Conservation (phyloP, 1,284 basidiomycete species). For the Polyporus tsugae region DNA sequence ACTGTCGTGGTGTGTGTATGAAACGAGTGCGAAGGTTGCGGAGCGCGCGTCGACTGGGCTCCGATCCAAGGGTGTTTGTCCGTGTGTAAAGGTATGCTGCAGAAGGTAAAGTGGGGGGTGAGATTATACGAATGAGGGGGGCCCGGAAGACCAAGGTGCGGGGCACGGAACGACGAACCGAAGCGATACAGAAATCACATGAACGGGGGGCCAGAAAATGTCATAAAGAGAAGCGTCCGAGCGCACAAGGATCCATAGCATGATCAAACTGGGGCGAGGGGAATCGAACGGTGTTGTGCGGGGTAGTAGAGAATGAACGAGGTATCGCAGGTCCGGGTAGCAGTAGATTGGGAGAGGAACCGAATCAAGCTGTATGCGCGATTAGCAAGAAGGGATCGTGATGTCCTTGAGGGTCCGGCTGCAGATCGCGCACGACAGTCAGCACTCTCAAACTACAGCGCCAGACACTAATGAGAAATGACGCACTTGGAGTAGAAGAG, state of each 20-base stretch:
- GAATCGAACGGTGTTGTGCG: background rate
- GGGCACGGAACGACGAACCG: background rate
- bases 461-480: background rate
- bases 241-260: conserved; percentile 9
- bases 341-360: background rate
- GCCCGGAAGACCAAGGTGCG: background rate
- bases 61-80: background rate
- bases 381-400: conserved; percentile 29
- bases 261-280: background rate
- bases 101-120: background rate
- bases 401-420: conserved; percentile 34
- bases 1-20: background rate
- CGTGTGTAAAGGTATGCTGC: conserved; percentile 3
- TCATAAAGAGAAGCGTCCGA: conserved; percentile 19
- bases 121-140: background rate
- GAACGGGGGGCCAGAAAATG: background rate
- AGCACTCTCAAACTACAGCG: background rate
- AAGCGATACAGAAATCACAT: background rate
- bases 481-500: conserved; percentile 66
- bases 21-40: conserved; percentile 7
- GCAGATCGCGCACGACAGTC: background rate
- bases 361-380: background rate
- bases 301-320: background rate
- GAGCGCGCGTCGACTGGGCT: background rate
- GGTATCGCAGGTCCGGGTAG: conserved; percentile 21